Conservation (phyloP, 257 asterid species). For the Misopates orontium region DNA sequence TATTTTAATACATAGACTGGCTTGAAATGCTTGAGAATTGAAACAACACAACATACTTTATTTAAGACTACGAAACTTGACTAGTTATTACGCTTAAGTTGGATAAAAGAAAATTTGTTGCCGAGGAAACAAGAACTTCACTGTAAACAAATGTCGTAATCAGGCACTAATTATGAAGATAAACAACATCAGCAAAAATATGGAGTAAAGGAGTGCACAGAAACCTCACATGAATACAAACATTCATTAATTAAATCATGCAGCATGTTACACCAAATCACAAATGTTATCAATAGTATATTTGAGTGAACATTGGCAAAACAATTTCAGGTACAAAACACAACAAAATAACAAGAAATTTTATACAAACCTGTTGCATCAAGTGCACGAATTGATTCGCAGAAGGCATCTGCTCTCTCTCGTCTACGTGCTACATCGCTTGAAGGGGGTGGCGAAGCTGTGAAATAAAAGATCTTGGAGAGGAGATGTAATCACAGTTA, state of each 20-base stretch:
- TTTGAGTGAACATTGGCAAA: background rate
- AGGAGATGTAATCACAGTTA: constrained; percentile 70
- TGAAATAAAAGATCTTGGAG: constrained; percentile 87
- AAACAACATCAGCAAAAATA: no score
- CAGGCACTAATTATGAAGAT: no score
- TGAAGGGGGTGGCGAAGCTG: constrained; percentile 69
- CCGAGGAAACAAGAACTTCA: no score
- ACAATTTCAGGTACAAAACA: background rate
- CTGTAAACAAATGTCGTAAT: no score
- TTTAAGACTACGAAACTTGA: no score
- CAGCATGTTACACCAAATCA: background rate
- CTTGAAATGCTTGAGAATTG: no score
- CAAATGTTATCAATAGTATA: background rate
- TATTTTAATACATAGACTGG: no score
- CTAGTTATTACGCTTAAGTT: no score
- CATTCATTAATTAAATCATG: background rate
- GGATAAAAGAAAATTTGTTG: no score
- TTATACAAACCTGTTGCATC: constrained; percentile 84
- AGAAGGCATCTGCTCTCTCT: constrained; percentile 86
- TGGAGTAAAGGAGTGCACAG: no score
- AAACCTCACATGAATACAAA: background rate
- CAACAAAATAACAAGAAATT: constrained; percentile 16
- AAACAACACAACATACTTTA: no score
- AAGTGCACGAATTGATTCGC: constrained; percentile 98
- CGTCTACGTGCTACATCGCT: constrained; percentile 66